Percentiles rank a stretch among this genome's conserved stretches.
phyloP scores from a whole-genome alignment of 352 stramenopile genomes.

The Pythium chondricola region DNA sequence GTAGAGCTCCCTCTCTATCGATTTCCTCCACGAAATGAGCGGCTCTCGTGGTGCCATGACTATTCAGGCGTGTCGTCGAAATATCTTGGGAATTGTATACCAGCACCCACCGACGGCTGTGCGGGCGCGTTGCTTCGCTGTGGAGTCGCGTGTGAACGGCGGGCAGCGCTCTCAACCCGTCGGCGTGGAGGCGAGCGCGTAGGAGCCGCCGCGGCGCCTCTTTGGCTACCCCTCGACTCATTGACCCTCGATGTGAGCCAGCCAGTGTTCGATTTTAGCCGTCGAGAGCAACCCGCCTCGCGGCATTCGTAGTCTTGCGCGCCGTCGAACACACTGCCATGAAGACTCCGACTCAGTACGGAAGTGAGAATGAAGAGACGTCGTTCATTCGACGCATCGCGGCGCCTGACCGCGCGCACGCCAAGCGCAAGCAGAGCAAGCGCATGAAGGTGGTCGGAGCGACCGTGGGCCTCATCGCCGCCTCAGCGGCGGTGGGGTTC shows the following conservation, averaged over 20 bases:
- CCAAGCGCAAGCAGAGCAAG: slow-evolving; percentile 36
- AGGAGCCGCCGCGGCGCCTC: not conserved
- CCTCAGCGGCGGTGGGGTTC: slow-evolving; percentile 35
- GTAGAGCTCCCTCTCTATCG: too few species aligned
- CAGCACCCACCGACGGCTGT: too few species aligned
- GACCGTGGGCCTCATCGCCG: slow-evolving; percentile 31
- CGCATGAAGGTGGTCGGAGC: slow-evolving; percentile 33
- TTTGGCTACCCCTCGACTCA: not conserved
- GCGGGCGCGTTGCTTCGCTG: not conserved
- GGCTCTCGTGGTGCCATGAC: not conserved
- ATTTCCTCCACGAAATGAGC: not conserved
- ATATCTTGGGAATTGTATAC: not conserved
- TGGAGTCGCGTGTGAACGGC: slow-evolving; percentile 14
- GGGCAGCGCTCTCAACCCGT: slow-evolving; percentile 16
- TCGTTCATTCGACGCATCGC: slow-evolving; percentile 52
- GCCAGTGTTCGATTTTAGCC: slow-evolving; percentile 35
- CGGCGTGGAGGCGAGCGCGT: not conserved
- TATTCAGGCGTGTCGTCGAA: not conserved
- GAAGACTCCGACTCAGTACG: slow-evolving; percentile 49
- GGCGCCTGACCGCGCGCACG: slow-evolving; percentile 29
- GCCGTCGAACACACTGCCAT: slow-evolving; percentile 19
- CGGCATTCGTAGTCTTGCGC: not conserved
- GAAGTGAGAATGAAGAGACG: slow-evolving; percentile 51
- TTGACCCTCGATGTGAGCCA: not conserved
- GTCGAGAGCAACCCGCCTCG: slow-evolving; percentile 19